Conservation (phyloP, 2,329 filamentous ascomycete genomes). For the Bipolaris cookei region DNA sequence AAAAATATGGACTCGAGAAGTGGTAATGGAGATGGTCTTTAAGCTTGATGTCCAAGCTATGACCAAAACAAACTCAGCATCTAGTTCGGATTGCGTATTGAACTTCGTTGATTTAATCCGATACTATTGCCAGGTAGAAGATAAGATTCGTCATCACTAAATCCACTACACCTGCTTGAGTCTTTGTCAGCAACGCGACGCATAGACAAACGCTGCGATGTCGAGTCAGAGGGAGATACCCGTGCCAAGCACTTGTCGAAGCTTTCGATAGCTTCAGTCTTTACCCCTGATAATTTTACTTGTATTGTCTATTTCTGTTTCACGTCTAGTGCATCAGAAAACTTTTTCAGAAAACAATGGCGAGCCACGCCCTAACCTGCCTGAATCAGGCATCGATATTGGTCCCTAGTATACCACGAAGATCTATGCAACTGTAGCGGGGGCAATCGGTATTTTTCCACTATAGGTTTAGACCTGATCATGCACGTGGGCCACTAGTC, state of each 20-base stretch:
- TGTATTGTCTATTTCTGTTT: too few species aligned
- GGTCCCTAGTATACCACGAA: too few species aligned
- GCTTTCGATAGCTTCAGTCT: background rate
- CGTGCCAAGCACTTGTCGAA: background rate
- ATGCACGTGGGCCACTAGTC: too few species aligned
- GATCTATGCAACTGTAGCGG: too few species aligned
- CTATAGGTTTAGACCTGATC: too few species aligned
- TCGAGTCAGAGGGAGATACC: background rate
- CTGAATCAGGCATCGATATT: too few species aligned
- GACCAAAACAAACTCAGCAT: background rate
- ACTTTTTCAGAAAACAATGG: too few species aligned
- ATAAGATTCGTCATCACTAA: background rate
- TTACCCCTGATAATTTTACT: background rate
- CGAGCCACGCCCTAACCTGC: too few species aligned
- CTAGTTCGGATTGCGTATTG: background rate
- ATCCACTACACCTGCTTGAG: background rate
- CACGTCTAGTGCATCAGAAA: too few species aligned
- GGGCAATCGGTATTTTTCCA: too few species aligned
- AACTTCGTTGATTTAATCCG: background rate
- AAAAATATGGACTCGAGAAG: background rate
- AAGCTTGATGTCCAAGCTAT: background rate
- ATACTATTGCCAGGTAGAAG: background rate
- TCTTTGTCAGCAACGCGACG: background rate
- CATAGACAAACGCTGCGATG: background rate
- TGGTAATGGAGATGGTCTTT: background rate